Evolutionary conservation across 441 rosid genomes (phyloP), one percentile per base, ranked within the genome.

Genomic region (Pelargonium citronellum): DNA sequence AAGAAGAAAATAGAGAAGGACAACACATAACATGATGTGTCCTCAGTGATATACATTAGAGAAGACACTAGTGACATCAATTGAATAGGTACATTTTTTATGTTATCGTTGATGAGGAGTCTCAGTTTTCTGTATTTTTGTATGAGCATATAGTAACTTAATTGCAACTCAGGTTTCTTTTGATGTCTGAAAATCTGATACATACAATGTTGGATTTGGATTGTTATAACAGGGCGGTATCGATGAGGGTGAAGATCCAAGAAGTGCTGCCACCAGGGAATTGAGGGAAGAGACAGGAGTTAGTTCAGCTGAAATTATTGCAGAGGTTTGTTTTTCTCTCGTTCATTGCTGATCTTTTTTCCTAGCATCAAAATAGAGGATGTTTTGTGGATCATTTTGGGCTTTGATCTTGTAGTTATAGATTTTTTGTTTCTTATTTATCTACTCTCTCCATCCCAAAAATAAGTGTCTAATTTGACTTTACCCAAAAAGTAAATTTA

Each of bases 251-350:
- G 91, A 87, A 77, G 94, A 88, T 78, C 68, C 84, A 34, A 87
- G 80, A 79, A 76, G 74, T 58, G 91, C 91, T 16, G 91, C 87
- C 55, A 79, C 80, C 34, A 83, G 94, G 74, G 94, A 88, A 77
- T 68, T 88, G 53, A 84, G 89, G 83, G 94, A 88, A 85, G 94
- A 88, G 79, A 88, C 94, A 0, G 91, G 93, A 9, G 91, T 88
- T 75, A 84, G 85, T 51, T 88, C 94, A 0, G 88, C 89, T 0
- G 87, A 84, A 72, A 79, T 88, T 76, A 57, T 87, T 66, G 91
- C 94, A 16, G 94, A 87, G 91, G 94, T 79, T 71, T 62, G 83
- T 61, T 22, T 75, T 49, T 69, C 64, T 64, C 62, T 80, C 44
- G 20, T 74, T 39, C 71, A 51, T 27, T 72, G 66, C 72, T 68